Evolutionary conservation across 257 asterid species (phyloP).

Genomic region (Orobanche coerulescens): DNA sequence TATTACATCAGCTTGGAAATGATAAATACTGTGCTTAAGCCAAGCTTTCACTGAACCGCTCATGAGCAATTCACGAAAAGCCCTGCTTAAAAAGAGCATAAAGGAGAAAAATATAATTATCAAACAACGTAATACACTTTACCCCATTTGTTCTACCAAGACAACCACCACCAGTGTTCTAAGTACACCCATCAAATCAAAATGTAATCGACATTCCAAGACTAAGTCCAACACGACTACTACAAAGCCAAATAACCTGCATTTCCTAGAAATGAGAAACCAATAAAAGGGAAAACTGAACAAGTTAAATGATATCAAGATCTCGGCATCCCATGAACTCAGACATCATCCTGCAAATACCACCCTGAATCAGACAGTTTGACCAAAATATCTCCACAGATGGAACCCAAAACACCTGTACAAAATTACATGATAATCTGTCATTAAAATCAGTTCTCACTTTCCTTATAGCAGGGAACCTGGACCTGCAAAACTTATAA

Average conservation of each 20-base stretch:
- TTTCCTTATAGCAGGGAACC: conserved; percentile 60
- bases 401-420: conserved; percentile 52
- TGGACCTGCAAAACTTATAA: conserved; percentile 92
- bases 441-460: conserved; percentile 30
- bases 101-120: too few relatives aligned
- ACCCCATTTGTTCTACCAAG: too few relatives aligned
- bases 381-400: conserved; percentile 17
- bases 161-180: background rate
- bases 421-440: conserved; percentile 48
- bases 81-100: too few relatives aligned
- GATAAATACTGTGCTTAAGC: too few relatives aligned
- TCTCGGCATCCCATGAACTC: background rate
- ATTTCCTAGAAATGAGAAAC: conserved; percentile 20
- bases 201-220: background rate
- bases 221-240: background rate
- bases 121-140: too few relatives aligned
- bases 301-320: conserved; percentile 2
- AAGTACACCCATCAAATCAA: background rate
- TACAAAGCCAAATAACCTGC: conserved; percentile 2
- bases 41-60: too few relatives aligned
- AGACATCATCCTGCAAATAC: conserved; percentile 31
- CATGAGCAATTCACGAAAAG: too few relatives aligned
- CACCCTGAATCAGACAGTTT: conserved; percentile 27
- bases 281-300: background rate
- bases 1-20: too few relatives aligned